Evolutionary conservation across 2,329 filamentous ascomycete genomes (phyloP), one percentile per base, ranked within the genome.

Genomic region (Colletotrichum sp.): DNA sequence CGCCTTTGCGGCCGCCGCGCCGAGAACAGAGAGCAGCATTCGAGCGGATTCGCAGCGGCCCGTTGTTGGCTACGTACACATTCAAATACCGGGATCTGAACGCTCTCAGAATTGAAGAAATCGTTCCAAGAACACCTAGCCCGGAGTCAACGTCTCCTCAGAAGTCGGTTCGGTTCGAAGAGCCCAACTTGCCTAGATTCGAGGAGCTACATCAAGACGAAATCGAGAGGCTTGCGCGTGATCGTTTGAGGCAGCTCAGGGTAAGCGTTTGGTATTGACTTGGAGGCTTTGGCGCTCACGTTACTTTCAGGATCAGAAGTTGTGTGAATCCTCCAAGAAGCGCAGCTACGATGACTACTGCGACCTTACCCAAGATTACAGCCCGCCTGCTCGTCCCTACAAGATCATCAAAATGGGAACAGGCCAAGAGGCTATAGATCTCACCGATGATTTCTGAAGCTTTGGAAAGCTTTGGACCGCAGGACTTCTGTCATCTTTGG

Each of bases 31-130:
- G n/a, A 27, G 22, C 27, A 44, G n/a, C 36, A 12, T 63, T 70
- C 16, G 34, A 49, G 11, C 55, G 25, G 32, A 49, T 68, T 8
- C 19, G 19, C n/a, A 78, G 80, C 4, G 61, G 77, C 16, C 75
- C 77, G 0, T 79, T 81, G 2, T 78, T 84, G 8, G 81, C 81
- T 1, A 76, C 78, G 9, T 82, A 84, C 29, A 77, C 49, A 27
- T 83, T 86, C 72, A 77, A 81, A 8, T 86, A 86, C 59, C 78
- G 83, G 34, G 85, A 84, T 5, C 12, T 34, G 85, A 83, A 81
- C 9, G 82, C 82, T 5, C 78, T 86, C 2, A 81, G 82, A 67
- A 77, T 80, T 3, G 80, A 83, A 63, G 61, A 82, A 29, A 79
- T 85, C 36, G 80, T 85, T 55, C 81, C 81, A 16, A 79, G 79